A percentile compares a stretch with the other conserved stretches of the same genome.
Conservation (phyloP, 306 rosid species). For the Corylus avellana region DNA sequence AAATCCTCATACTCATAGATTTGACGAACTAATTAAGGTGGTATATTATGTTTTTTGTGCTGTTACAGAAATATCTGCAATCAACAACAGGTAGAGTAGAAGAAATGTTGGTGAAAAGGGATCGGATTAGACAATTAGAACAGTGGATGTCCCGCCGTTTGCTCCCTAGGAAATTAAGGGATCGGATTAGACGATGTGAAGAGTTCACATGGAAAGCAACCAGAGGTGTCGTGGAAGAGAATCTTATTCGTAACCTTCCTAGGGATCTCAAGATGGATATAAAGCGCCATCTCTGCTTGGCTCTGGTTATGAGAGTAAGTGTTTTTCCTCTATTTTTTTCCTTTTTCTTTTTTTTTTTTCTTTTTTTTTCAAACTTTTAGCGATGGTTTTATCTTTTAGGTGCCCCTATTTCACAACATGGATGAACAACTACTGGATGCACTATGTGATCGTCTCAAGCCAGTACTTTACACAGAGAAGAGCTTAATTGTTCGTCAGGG, state of each 20-base stretch:
- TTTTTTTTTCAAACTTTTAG: background rate
- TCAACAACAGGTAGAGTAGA: constrained; percentile 81
- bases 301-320: constrained; percentile 63
- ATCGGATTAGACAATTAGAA: constrained; percentile 54
- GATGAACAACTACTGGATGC: constrained; percentile 73
- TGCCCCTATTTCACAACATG: constrained; percentile 70
- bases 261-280: constrained; percentile 88
- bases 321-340: constrained; percentile 2
- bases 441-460: constrained; percentile 72
- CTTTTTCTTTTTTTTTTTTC: too few species aligned
- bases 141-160: constrained; percentile 94
- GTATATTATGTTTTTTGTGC: constrained; percentile 9
- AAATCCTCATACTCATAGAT: background rate
- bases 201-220: constrained; percentile 95
- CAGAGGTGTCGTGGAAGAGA: constrained; percentile 82
- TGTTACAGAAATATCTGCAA: constrained; percentile 73
- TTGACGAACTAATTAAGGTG: background rate
- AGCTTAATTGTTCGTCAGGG: constrained; percentile 75
- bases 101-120: constrained; percentile 77
- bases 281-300: constrained; percentile 79
- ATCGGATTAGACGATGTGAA: constrained; percentile 72
- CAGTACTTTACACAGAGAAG: constrained; percentile 64
- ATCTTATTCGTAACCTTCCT: constrained; percentile 68
- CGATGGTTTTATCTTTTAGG: constrained; percentile 41
- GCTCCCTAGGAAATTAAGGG: constrained; percentile 66